Conservation (phyloP, 257 asterid genomes). For the Solanum sejunctum region DNA sequence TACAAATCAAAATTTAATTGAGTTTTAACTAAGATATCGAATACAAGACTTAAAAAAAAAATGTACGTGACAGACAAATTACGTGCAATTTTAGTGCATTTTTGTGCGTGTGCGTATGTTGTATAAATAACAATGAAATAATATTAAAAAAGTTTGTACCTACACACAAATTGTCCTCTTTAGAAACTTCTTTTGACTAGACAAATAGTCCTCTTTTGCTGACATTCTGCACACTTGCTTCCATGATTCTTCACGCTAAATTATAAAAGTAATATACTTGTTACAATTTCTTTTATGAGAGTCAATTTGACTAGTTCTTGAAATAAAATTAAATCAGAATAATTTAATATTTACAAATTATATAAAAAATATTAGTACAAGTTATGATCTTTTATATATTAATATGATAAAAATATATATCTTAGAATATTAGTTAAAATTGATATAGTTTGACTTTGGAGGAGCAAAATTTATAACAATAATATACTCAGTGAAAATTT, state of each 20-base stretch:
- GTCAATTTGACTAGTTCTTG: neutral
- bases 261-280: neutral
- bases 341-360: too few relatives aligned
- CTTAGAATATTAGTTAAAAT: too few relatives aligned
- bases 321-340: neutral
- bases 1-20: neutral
- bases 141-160: neutral
- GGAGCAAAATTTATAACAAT: too few relatives aligned
- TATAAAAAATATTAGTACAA: too few relatives aligned
- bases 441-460: too few relatives aligned
- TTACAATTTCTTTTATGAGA: neutral
- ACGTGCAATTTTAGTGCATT: neutral
- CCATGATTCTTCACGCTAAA: slow-evolving; percentile 4
- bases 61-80: neutral
- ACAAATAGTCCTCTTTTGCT: slow-evolving; percentile 27
- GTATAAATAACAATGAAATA: neutral
- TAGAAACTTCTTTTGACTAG: slow-evolving; percentile 22
- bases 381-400: too few relatives aligned
- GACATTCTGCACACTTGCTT: slow-evolving; percentile 59
- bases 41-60: neutral
- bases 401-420: too few relatives aligned
- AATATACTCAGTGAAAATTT: too few relatives aligned
- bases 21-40: neutral
- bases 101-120: slow-evolving; percentile 1
- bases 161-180: neutral